phyloP scores from a whole-genome alignment of 1,284 basidiomycete species.

The Boletus smithii region DNA sequence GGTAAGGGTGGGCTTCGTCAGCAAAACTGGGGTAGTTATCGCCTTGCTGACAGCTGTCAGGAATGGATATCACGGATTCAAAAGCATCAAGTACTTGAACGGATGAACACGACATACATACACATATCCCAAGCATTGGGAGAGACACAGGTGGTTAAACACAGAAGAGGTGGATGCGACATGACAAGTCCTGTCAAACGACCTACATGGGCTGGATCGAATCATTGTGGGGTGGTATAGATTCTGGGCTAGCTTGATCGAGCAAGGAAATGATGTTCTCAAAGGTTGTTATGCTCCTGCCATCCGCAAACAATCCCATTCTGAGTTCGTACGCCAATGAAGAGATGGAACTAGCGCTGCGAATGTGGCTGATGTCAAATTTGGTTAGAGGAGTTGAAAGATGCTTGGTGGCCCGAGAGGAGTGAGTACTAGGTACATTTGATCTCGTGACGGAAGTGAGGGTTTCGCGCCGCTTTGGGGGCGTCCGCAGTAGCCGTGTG shows the following conservation, averaged over 20 bases:
- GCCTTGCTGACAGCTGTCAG: no score
- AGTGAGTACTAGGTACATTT: background rate
- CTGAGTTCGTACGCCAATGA: slow-evolving; percentile 30
- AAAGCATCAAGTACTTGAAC: no score
- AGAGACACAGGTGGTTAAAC: no score
- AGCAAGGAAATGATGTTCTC: slow-evolving; percentile 30
- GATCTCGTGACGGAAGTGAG: slow-evolving; percentile 7
- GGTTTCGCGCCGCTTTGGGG: slow-evolving; percentile 18
- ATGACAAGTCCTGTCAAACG: slow-evolving; percentile 5
- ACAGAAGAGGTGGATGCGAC: no score
- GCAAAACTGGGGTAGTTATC: no score
- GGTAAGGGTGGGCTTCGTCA: no score
- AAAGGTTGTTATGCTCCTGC: slow-evolving; percentile 23
- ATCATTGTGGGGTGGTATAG: background rate
- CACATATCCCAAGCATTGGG: background rate
- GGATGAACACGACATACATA: background rate
- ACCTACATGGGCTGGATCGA: slow-evolving; percentile 7
- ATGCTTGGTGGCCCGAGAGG: no score
- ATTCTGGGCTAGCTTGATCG: slow-evolving; percentile 26
- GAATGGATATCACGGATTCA: no score
- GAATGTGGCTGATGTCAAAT: slow-evolving; percentile 13
- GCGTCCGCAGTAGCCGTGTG: slow-evolving; percentile 6
- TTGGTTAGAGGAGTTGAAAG: slow-evolving; percentile 20
- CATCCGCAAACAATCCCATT: slow-evolving; percentile 27
- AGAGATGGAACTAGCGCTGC: slow-evolving; percentile 24